Percentiles rank a stretch among this genome's conserved stretches.
These are phyloP conservation scores for Rhodocollybia butyracea DNA, from an alignment of 768 basidiomycete genomes.

Conservation along the genomic window DNA sequence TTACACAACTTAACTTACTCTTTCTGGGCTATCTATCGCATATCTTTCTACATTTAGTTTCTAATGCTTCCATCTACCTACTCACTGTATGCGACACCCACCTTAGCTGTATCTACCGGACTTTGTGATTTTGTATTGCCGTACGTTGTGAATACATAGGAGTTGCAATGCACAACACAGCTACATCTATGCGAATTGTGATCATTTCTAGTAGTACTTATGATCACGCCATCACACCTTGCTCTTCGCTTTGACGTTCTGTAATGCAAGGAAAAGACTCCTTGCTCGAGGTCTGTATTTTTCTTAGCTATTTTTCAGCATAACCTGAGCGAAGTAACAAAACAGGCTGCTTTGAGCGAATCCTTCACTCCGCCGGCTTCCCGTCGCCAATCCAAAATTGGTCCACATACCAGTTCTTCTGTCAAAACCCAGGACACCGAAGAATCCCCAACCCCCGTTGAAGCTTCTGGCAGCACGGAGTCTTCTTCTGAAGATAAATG, in stretches of 20 bases:
- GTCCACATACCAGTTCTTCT: not conserved
- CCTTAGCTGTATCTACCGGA: too few species aligned
- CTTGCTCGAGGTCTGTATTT: constrained; percentile 14
- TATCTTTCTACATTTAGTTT: too few species aligned
- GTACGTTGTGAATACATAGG: too few species aligned
- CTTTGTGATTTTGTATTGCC: too few species aligned
- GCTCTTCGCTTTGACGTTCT: not conserved
- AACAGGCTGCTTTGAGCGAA: constrained; percentile 24
- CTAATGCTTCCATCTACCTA: too few species aligned
- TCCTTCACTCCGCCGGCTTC: constrained; percentile 29
- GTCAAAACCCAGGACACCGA: not conserved
- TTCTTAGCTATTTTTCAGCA: not conserved
- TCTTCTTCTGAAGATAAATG: constrained; percentile 41
- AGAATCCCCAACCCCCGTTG: constrained; percentile 3
- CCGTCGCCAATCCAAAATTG: constrained; percentile 20
- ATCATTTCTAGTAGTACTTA: too few species aligned
- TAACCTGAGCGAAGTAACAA: not conserved
- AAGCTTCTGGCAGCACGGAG: constrained; percentile 13
- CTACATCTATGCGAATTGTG: too few species aligned
- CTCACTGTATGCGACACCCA: too few species aligned
- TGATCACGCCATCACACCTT: not conserved
- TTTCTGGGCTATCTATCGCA: too few species aligned
- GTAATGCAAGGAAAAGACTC: constrained; percentile 4
- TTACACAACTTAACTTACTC: not conserved
- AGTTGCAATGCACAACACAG: too few species aligned